Evolutionary conservation across 2,329 filamentous ascomycete species (phyloP), one percentile per base, ranked within the genome.

Genomic region (Ascochyta rabiei): DNA sequence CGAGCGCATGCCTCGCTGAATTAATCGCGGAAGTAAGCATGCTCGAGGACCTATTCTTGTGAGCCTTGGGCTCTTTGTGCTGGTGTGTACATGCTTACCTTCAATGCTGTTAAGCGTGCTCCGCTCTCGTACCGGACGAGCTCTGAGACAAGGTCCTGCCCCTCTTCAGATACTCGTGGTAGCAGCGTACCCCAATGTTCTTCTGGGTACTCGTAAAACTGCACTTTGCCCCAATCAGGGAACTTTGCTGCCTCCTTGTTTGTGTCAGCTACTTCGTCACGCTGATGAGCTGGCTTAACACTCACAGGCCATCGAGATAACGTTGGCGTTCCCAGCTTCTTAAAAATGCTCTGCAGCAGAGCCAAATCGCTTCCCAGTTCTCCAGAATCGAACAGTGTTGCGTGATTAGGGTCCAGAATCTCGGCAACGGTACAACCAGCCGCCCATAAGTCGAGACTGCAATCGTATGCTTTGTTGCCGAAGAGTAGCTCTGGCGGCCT

Each of bases 291-390:
- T 23, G 3, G 9, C 15, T 30, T 26, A 26, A 18, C 42, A 59
- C 82, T 63, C 74, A 86, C 91, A 2, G 95, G 95, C 95, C 95
- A 99, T 0, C 80, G 86, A 47, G 87, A 80, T n/a, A 81, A 75
- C 39, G 89, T 89, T 0, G 95, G 95, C 1, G 93, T 97, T 1
- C 96, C 96, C 6, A 99, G 75, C 0, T 89, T 96, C 75, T 90
- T 88, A 77, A 99, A 98, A 31, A 98, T 93, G 68, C 91, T 96
- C 48, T 93, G 82, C 52, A 99, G 93, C 45, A 99, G 80, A 0
- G 91, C 90, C 34, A 99, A 81, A 75, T 99, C 95, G 69, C 90
- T 98, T 0, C 96, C 95, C 45, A 98, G 83, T 64, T 96, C 91
- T 1, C 91, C 89, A 3, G 91, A 90, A 70, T 95, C 89, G 64